Evolutionary conservation across 2,329 filamentous ascomycete genomes (phyloP), one percentile per base, ranked within the genome.

Genomic region (Myriangium duriaei): DNA sequence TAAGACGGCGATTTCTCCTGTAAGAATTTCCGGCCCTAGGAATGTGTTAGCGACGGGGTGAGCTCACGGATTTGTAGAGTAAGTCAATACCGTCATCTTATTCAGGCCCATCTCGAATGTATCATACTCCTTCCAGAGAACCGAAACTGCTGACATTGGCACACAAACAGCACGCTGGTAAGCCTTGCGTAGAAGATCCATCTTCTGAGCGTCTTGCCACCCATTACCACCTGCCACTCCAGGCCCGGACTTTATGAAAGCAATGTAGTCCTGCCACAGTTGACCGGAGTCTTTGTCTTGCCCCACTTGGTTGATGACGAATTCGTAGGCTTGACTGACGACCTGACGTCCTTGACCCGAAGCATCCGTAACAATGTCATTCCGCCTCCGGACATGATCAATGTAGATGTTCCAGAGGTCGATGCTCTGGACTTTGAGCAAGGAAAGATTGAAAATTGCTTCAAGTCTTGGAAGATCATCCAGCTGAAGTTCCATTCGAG

Each of bases 201-300:
- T 93, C 68, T 98, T 98, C 56, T 96, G 91, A 61, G 88, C 82
- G 54, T 96, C 91, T 59, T 96, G 87, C 92, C 91, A 98, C 42
- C 75, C 79, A 42, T 71, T 79, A 30, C 88, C 91, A 16, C 87
- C 88, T 42, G 91, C 74, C 7, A 39, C 48, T 4, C 91, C 91
- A 1, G 91, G 91, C 0, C 81, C 84, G 28, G 76, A 82, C 55
- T 86, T 87, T 58, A 96, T 75, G 55, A 98, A 95, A 48, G 91
- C 78, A 44, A 98, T 79, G 52, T 96, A 96, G 48, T 98, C 91
- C 42, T 81, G 75, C 91, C 91, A 98, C 40, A 98, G 79, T 46
- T 72, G 74, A 24, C 86, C 88, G 9, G 87, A 80, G 52, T 94
- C 85, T 52, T 86, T 81, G 60, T 98, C 91, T 49, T 91, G 76